Percentiles rank a stretch among this genome's conserved stretches.
phyloP scores from a whole-genome alignment of 257 asterid species.

The Fraxinus cuspidata region DNA sequence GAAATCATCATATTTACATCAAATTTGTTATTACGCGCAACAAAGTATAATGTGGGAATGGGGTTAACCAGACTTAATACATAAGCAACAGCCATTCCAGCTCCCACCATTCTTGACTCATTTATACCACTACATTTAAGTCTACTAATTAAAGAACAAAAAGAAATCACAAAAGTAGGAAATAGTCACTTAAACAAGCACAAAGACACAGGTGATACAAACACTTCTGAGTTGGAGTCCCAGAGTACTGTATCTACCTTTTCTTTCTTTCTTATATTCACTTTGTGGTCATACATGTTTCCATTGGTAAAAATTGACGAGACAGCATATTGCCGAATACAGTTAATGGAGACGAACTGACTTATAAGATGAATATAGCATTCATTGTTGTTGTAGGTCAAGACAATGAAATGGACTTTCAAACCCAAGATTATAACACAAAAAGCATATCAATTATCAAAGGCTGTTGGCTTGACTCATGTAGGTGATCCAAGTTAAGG shows the following conservation, averaged over 20 bases:
- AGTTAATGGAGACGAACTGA: background rate
- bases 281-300: too few species aligned
- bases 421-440: background rate
- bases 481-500: background rate
- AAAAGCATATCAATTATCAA: background rate
- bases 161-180: background rate
- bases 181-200: background rate
- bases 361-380: background rate
- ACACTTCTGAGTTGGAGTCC: background rate
- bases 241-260: background rate
- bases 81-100: background rate
- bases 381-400: background rate
- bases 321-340: background rate
- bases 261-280: background rate
- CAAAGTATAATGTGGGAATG: background rate
- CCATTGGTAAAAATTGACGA: background rate
- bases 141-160: background rate
- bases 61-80: background rate
- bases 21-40: background rate
- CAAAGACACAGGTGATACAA: background rate
- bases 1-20: background rate
- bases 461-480: background rate
- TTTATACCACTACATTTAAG: background rate
- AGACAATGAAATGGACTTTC: background rate
- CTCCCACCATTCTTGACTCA: background rate